Conservation (phyloP, 2,329 filamentous ascomycete species). For the Talaromyces sp. region DNA sequence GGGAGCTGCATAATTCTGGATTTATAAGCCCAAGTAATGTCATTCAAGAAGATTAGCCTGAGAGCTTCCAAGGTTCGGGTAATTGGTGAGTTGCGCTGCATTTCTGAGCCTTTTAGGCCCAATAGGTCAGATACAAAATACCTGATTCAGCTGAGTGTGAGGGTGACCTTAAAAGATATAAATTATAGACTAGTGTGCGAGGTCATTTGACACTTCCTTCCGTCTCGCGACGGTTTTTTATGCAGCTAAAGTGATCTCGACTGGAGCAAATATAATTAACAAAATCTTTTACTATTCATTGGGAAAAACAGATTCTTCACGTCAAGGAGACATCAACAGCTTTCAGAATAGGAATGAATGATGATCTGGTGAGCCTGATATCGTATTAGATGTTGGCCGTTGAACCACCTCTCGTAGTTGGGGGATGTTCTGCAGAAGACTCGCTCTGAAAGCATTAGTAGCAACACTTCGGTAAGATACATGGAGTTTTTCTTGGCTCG, state of each 20-base stretch:
- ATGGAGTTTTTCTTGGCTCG: no score
- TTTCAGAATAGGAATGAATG: no score
- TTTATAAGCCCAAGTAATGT: not conserved
- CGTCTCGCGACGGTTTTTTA: no score
- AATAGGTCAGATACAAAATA: not conserved
- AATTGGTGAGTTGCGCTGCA: not conserved
- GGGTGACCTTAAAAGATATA: not conserved
- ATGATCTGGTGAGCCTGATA: no score
- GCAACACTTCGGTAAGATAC: no score
- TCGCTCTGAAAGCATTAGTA: no score
- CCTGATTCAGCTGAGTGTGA: not conserved
- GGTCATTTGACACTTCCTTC: not conserved
- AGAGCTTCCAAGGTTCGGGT: not conserved
- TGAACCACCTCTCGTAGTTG: no score
- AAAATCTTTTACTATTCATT: no score
- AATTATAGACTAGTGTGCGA: not conserved
- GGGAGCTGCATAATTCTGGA: not conserved
- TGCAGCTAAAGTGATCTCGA: not conserved
- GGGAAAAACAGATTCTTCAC: no score
- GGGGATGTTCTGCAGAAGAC: no score
- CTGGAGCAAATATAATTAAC: not conserved
- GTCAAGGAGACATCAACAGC: no score
- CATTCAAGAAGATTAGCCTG: not conserved
- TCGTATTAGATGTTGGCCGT: no score
- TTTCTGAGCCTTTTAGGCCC: not conserved